phyloP scores from a whole-genome alignment of 2,329 filamentous ascomycete species.

The Plenodomus lindquistii region DNA sequence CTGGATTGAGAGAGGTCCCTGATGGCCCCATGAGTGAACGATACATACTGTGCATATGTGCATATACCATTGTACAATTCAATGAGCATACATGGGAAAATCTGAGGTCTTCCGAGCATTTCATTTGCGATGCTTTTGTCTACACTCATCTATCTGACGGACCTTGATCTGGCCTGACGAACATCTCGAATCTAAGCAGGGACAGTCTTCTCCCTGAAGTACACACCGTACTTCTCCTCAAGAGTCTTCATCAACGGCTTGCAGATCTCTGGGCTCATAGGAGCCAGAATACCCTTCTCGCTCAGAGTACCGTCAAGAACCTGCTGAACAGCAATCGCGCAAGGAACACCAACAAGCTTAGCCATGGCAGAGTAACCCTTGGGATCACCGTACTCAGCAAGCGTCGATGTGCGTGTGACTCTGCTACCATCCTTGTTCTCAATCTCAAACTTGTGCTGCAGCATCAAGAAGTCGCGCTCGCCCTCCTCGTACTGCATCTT shows the following conservation, averaged over 20 bases:
- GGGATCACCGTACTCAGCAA: slow-evolving; percentile 80
- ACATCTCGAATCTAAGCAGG: slow-evolving; percentile 18
- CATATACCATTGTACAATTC: slow-evolving; percentile 1
- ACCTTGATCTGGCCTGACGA: slow-evolving; percentile 1
- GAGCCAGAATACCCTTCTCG: slow-evolving; percentile 75
- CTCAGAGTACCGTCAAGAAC: slow-evolving; percentile 75
- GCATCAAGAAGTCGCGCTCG: slow-evolving; percentile 81
- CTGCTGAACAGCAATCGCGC: slow-evolving; percentile 73
- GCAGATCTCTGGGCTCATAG: slow-evolving; percentile 73
- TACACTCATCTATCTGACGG: slow-evolving; percentile 11
- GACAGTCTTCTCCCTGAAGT: slow-evolving; percentile 69
- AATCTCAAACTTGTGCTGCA: slow-evolving; percentile 83
- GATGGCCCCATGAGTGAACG: not conserved
- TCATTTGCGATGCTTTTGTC: slow-evolving; percentile 19
- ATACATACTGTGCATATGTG: slow-evolving; percentile 8
- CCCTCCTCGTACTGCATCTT: slow-evolving; percentile 87
- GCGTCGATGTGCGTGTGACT: slow-evolving; percentile 78
- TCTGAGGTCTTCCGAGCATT: not conserved
- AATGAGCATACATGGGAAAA: not conserved
- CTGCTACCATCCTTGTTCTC: slow-evolving; percentile 77
- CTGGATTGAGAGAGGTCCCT: slow-evolving; percentile 31
- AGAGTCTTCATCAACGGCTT: slow-evolving; percentile 76
- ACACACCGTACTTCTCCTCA: slow-evolving; percentile 75
- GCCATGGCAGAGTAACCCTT: slow-evolving; percentile 84
- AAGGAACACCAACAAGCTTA: slow-evolving; percentile 76